These are phyloP conservation scores for Colletotrichum musicola DNA, from an alignment of 2,329 filamentous ascomycete species.

Conservation along the genomic window DNA sequence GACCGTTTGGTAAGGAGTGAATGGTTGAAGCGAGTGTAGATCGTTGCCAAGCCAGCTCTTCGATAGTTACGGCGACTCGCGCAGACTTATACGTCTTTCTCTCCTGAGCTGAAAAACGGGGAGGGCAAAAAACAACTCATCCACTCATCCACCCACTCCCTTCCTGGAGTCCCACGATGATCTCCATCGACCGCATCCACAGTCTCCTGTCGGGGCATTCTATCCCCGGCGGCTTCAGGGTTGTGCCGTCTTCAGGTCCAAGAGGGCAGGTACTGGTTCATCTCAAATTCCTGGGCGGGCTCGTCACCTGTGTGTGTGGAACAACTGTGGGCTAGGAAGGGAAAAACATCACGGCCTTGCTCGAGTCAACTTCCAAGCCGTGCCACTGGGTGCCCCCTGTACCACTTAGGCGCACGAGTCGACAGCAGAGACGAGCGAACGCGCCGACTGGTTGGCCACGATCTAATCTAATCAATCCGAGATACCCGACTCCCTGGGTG, in stretches of 20 bases:
- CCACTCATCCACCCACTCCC: not conserved
- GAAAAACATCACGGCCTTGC: slow-evolving; percentile 16
- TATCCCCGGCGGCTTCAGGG: slow-evolving; percentile 25
- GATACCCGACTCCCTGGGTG: slow-evolving; percentile 18
- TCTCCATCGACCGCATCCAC: slow-evolving; percentile 15
- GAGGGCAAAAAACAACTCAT: too few species aligned
- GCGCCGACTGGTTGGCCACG: slow-evolving; percentile 11
- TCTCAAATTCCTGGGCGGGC: slow-evolving; percentile 14
- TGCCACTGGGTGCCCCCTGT: not conserved
- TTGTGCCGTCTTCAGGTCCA: slow-evolving; percentile 17
- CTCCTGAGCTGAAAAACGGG: not conserved
- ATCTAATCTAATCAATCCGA: slow-evolving; percentile 38
- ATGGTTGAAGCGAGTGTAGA: slow-evolving; percentile 4
- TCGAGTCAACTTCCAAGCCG: slow-evolving; percentile 19
- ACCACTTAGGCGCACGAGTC: slow-evolving; percentile 11
- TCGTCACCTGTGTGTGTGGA: too few species aligned
- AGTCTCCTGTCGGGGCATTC: slow-evolving; percentile 21
- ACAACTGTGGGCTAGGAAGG: not conserved
- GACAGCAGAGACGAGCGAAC: not conserved
- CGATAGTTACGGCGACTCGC: not conserved
- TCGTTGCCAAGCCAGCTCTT: slow-evolving; percentile 6
- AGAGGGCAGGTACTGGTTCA: slow-evolving; percentile 21
- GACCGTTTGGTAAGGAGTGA: slow-evolving; percentile 14
- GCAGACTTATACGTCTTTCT: slow-evolving; percentile 13
- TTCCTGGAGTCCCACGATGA: slow-evolving; percentile 14